Conservation (phyloP, 768 basidiomycete genomes). For the Imleria badia region DNA sequence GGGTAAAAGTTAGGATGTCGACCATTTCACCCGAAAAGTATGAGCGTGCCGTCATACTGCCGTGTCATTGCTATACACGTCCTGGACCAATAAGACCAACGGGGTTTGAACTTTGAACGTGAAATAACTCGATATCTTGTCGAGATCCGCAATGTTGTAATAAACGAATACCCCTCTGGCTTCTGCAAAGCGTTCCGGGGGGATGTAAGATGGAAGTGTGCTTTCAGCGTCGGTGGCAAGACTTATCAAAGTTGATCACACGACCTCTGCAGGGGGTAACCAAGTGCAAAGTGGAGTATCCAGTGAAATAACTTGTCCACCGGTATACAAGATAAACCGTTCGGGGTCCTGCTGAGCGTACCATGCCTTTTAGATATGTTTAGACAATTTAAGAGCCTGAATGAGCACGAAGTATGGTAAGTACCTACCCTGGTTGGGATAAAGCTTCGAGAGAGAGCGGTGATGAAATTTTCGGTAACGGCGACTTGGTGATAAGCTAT, state of each 20-base stretch:
- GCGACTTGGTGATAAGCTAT: conserved; percentile 53
- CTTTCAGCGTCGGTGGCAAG: conserved; percentile 71
- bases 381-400: background rate
- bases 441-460: conserved; percentile 55
- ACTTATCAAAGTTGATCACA: conserved; percentile 54
- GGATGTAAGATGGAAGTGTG: conserved; percentile 57
- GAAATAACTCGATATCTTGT: conserved; percentile 60
- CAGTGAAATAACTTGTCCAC: conserved; percentile 45
- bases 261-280: conserved; percentile 48
- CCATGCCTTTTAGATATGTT: conserved; percentile 44
- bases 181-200: conserved; percentile 37
- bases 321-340: conserved; percentile 48
- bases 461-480: conserved; percentile 61
- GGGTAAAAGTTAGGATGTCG: conserved; percentile 69
- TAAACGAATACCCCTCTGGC: conserved; percentile 68
- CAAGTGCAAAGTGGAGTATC: conserved; percentile 41
- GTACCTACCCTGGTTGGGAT: conserved; percentile 48
- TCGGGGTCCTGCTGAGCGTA: conserved; percentile 57
- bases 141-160: conserved; percentile 67
- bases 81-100: conserved; percentile 79
- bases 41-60: background rate
- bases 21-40: conserved; percentile 61
- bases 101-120: no score
- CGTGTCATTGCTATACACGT: conserved; percentile 21
- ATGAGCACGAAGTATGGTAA: background rate